A percentile compares a stretch with the other conserved stretches of the same genome.
Conservation (phyloP, 1,284 basidiomycete genomes). For the Tranzscheliella williamsii region DNA sequence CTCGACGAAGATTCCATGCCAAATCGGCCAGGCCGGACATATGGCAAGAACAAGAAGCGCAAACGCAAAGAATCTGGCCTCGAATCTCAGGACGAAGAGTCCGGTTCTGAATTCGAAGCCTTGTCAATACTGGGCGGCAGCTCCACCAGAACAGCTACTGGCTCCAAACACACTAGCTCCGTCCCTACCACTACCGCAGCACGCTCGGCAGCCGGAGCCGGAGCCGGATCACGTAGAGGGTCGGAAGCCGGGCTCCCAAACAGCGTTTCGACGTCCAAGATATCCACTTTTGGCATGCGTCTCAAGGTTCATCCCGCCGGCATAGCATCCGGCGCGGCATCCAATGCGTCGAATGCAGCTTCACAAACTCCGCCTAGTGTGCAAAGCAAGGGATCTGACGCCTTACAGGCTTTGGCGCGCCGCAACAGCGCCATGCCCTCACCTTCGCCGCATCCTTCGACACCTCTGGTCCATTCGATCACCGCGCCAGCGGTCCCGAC, state of each 20-base stretch:
- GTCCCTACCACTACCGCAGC: constrained; percentile 11
- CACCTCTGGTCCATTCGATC: constrained; percentile 10
- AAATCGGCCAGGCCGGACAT: constrained; percentile 40
- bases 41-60: constrained; percentile 42
- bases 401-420: constrained; percentile 20
- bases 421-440: constrained; percentile 37
- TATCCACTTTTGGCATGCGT: constrained; percentile 33
- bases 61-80: constrained; percentile 23
- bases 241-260: constrained; percentile 13
- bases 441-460: constrained; percentile 31
- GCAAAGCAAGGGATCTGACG: constrained; percentile 25
- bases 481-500: constrained; percentile 6
- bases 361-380: constrained; percentile 24
- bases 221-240: constrained; percentile 6
- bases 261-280: constrained; percentile 12
- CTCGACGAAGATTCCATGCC: constrained; percentile 45
- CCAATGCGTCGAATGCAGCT: not conserved
- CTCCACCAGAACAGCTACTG: constrained; percentile 4
- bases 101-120: constrained; percentile 39
- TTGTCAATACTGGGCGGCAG: constrained; percentile 13
- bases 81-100: constrained; percentile 37
- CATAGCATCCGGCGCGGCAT: constrained; percentile 1
- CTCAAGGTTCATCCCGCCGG: constrained; percentile 39
- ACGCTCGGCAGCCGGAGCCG: not conserved
- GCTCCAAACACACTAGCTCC: constrained; percentile 11